Conservation (phyloP, 345 rosid species). For the Theobroma cacao region DNA sequence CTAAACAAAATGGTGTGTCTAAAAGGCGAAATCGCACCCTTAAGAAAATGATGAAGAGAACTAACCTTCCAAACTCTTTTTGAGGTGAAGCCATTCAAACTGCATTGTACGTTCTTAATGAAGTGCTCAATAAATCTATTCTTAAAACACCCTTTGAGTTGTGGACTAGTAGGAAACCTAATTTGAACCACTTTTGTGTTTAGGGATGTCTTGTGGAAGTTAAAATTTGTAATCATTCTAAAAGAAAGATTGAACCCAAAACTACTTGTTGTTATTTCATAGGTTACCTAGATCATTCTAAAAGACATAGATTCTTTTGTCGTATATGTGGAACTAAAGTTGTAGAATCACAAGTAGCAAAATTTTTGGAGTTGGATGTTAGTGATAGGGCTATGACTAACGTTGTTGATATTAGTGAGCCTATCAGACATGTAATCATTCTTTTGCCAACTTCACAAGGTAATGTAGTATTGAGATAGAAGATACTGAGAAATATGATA, state of each 20-base stretch:
- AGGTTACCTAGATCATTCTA: not conserved
- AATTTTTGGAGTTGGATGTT: too few species aligned
- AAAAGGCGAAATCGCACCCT: too few species aligned
- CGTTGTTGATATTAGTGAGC: not conserved
- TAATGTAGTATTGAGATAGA: too few species aligned
- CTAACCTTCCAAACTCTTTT: not conserved
- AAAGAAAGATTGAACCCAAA: not conserved
- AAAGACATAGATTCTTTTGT: not conserved
- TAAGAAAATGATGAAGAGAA: not conserved
- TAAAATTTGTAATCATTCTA: not conserved
- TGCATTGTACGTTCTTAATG: not conserved
- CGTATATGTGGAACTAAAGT: too few species aligned
- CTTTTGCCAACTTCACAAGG: too few species aligned
- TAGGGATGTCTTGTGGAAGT: too few species aligned
- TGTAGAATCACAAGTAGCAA: too few species aligned
- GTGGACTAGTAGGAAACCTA: conserved; percentile 3
- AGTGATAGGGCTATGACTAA: not conserved
- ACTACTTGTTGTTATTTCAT: not conserved
- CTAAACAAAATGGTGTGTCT: too few species aligned
- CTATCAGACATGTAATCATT: too few species aligned
- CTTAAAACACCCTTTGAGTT: conserved; percentile 7
- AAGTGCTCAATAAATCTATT: not conserved
- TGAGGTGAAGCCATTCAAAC: not conserved
- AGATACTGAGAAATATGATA: too few species aligned
- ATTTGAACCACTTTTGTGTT: too few species aligned